These are phyloP conservation scores for Podospora bellae-mahoneyi DNA, from an alignment of 495 filamentous ascomycete species.

Conservation along the genomic window DNA sequence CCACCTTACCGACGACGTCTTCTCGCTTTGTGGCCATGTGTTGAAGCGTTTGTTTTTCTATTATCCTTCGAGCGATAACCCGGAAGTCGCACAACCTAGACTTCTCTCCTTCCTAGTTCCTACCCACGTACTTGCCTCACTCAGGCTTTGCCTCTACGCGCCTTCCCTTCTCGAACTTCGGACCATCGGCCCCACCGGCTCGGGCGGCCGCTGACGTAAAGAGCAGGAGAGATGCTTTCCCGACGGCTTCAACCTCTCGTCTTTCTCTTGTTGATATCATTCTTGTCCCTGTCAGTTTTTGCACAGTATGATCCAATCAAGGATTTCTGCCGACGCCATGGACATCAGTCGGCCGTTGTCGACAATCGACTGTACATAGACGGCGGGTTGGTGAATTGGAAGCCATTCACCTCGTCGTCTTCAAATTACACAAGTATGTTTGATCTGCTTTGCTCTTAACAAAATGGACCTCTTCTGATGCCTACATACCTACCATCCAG, in stretches of 20 bases:
- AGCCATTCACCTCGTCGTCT: constrained; percentile 41
- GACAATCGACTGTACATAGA: constrained; percentile 52
- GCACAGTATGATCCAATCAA: constrained; percentile 36
- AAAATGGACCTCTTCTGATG: neutral
- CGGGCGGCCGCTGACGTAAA: neutral
- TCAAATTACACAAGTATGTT: constrained; percentile 45
- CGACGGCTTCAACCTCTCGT: neutral
- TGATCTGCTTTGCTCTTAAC: neutral
- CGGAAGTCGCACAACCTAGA: neutral
- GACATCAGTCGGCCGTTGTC: constrained; percentile 48
- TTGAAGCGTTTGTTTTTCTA: neutral
- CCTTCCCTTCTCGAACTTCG: neutral
- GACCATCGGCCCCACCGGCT: neutral
- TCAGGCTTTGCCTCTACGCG: too few species aligned
- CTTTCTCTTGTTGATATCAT: neutral
- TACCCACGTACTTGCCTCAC: too few species aligned
- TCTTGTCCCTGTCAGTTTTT: neutral
- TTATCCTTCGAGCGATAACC: neutral
- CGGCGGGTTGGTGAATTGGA: constrained; percentile 48
- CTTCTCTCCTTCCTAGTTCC: too few species aligned
- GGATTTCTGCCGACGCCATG: constrained; percentile 52
- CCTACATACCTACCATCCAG: constrained; percentile 23
- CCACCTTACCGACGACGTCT: neutral
- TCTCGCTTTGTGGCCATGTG: neutral
- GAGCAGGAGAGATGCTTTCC: neutral